Conservation (phyloP, 2,329 filamentous ascomycete species). For the Colletotrichum filicis region DNA sequence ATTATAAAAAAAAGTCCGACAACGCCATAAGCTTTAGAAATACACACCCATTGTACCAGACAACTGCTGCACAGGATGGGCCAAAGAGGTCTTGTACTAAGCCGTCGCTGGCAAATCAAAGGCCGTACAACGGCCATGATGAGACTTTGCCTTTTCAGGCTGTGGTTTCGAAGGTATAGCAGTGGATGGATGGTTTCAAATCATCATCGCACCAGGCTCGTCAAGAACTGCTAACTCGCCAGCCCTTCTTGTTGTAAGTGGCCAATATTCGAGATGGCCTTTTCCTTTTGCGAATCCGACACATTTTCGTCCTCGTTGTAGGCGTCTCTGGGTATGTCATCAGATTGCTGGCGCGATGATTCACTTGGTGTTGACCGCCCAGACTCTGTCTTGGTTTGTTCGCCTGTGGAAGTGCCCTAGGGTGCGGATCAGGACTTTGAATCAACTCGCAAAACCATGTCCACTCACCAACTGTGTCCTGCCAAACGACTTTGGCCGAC, state of each 20-base stretch:
- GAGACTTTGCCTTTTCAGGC: neutral
- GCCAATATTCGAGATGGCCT: conserved; percentile 20
- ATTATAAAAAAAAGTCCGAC: neutral
- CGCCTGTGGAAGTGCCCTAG: neutral
- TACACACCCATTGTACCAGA: neutral
- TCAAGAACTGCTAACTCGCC: conserved; percentile 13
- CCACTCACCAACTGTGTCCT: conserved; percentile 16
- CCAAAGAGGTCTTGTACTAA: too few relatives aligned
- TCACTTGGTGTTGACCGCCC: conserved; percentile 16
- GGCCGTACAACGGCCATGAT: neutral
- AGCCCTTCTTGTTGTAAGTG: conserved; percentile 29
- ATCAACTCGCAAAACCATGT: neutral
- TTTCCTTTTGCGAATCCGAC: conserved; percentile 17
- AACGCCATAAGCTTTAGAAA: conserved; percentile 4
- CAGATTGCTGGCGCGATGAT: conserved; percentile 7
- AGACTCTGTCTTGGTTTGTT: conserved; percentile 9
- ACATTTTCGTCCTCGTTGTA: conserved; percentile 8
- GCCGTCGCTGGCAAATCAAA: too few relatives aligned
- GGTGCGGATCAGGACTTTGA: neutral
- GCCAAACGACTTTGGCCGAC: conserved; percentile 19
- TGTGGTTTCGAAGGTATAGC: neutral
- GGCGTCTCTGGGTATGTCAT: neutral
- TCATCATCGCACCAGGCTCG: neutral
- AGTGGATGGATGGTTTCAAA: neutral
- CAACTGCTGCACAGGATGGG: neutral